Conservation (phyloP, 495 filamentous ascomycete genomes). For the Baudoinia panamericana region DNA sequence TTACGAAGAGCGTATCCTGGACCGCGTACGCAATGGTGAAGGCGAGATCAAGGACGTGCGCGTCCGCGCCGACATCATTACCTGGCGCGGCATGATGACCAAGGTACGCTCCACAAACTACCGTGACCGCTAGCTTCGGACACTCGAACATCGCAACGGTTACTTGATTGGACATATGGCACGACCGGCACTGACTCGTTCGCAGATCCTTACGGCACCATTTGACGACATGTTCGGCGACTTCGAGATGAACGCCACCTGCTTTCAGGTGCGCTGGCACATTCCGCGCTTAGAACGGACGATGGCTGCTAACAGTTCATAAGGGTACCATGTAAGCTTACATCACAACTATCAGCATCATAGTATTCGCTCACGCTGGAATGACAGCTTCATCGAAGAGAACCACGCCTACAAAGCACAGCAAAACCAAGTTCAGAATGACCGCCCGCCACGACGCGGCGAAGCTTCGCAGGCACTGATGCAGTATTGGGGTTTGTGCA, state of each 20-base stretch:
- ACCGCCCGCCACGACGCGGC: slow-evolving; percentile 38
- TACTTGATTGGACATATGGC: no score
- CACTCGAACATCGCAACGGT: no score
- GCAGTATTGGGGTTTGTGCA: slow-evolving; percentile 50
- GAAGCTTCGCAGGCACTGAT: slow-evolving; percentile 50
- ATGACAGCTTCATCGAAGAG: slow-evolving; percentile 86
- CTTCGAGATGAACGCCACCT: slow-evolving; percentile 92
- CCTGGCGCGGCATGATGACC: slow-evolving; percentile 98
- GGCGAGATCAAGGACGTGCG: slow-evolving; percentile 44
- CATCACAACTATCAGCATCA: no score
- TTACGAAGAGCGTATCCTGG: slow-evolving; percentile 24
- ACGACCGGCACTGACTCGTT: neutral
- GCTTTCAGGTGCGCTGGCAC: slow-evolving; percentile 57
- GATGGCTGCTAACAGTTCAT: slow-evolving; percentile 5
- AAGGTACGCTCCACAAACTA: slow-evolving; percentile 50
- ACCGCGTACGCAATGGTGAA: slow-evolving; percentile 40
- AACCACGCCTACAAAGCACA: slow-evolving; percentile 55
- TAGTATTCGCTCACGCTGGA: no score
- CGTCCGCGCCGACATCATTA: slow-evolving; percentile 68
- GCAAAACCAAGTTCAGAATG: slow-evolving; percentile 30
- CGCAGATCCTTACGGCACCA: slow-evolving; percentile 69
- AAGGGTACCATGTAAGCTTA: slow-evolving; percentile 78
- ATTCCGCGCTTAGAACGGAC: neutral
- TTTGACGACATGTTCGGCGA: slow-evolving; percentile 72
- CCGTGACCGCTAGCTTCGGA: no score